phyloP scores from a whole-genome alignment of 225 moss, liverwort and hornwort genomes.

The Takakia lepidozioides region DNA sequence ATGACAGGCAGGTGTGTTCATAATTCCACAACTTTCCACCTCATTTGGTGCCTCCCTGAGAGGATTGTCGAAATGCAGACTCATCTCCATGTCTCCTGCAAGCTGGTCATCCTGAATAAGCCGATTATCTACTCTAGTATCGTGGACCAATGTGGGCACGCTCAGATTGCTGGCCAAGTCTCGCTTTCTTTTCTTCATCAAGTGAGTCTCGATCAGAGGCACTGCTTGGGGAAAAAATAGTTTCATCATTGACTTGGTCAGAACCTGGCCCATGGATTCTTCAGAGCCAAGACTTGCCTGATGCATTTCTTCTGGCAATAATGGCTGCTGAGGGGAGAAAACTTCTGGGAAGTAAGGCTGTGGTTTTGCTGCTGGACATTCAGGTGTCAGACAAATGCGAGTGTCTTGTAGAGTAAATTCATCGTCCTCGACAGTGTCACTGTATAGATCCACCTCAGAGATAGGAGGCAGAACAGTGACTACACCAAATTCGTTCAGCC shows the following conservation, averaged over 20 bases:
- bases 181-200: neutral
- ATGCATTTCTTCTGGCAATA: neutral
- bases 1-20: too few species aligned
- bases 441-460: neutral
- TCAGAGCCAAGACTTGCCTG: neutral
- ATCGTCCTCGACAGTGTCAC: conserved; percentile 2
- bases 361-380: neutral
- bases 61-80: too few species aligned
- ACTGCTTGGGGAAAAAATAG: neutral
- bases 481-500: neutral
- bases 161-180: neutral
- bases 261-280: conserved; percentile 1
- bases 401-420: neutral
- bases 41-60: too few species aligned
- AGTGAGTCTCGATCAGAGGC: neutral
- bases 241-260: conserved; percentile 2
- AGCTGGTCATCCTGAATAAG: too few species aligned
- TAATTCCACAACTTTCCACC: too few species aligned
- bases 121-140: neutral
- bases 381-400: too few species aligned
- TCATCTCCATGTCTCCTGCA: too few species aligned
- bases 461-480: neutral
- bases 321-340: too few species aligned
- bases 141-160: neutral
- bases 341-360: too few species aligned